Base-by-base conservation (phyloP, 2,329 filamentous ascomycete species). In the Penicillium polonicum region DNA sequence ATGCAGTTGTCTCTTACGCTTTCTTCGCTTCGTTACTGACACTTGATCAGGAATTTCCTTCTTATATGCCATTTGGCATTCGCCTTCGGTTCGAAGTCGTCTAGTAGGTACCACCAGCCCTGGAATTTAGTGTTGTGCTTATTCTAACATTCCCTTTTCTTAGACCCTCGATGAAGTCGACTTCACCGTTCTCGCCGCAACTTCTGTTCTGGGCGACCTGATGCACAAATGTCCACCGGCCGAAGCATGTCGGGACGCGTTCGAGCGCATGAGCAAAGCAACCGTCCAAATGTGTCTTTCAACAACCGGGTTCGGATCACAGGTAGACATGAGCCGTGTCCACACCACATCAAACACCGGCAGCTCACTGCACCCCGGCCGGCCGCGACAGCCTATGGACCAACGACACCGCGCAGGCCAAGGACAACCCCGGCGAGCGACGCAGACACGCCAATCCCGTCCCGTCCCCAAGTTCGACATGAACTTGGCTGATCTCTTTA, bases 21-120 rank as follows among this genome's bases (percentile, higher is more conserved):
- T 33, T 33, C 33, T 3, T 15, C 2, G 35, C 12, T 36, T 35
- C 23, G 36, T 52, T 44, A 51, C 55, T 62, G 52, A 61, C 58
- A 65, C 60, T 48, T 1, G 23, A 23, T 39, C 66, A 86, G 84
- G 85, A 49, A 88, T 97, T 58, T 96, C 93, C 25, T 97, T 97
- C 74, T 82, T 97, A 2, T 97, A 97, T 74, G 92, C 94, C 21
- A 94, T 97, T 57, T 97, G 93, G 93, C 93, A 97, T 75, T 97
- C 93, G 12, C 87, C 91, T 6, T 84, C 91, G 53, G 93, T 97
- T 49, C 85, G 93, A 67, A 92, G 89, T 72, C 87, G 90, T 56
- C 79, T 97, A 74, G 90, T 93, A 84, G 78, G 89, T 80, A 61
- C 4, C n/a, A 23, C 31, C 13, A 27, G 19, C 36, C 33, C 12